Evolutionary conservation across 495 filamentous ascomycete genomes (phyloP).

Genomic region (Poronia punctata): DNA sequence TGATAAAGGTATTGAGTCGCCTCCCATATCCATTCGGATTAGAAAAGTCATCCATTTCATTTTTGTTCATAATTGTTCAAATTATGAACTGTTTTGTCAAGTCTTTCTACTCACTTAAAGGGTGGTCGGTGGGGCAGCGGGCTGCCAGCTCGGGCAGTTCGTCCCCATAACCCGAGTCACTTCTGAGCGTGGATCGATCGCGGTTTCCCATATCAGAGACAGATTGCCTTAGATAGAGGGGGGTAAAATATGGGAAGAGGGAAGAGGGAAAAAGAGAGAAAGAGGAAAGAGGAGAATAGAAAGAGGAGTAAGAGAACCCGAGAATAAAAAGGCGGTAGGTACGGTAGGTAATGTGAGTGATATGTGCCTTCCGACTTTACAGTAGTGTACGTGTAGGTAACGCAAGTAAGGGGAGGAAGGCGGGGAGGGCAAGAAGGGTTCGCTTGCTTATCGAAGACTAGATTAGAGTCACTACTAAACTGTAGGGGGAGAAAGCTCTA

Average conservation of each 20-base stretch:
- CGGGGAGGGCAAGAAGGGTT: too few relatives aligned
- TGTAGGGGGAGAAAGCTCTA: slow-evolving; percentile 7
- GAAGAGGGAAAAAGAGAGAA: slow-evolving; percentile 1
- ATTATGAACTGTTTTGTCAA: too few relatives aligned
- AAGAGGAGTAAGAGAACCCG: slow-evolving; percentile 1
- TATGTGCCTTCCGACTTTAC: too few relatives aligned
- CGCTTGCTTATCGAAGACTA: too few relatives aligned
- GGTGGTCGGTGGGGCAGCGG: slow-evolving; percentile 23
- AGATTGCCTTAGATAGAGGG: slow-evolving; percentile 13
- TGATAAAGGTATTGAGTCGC: too few relatives aligned
- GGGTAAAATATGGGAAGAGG: slow-evolving; percentile 8
- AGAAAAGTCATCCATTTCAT: too few relatives aligned
- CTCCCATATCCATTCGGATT: too few relatives aligned
- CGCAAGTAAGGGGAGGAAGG: too few relatives aligned
- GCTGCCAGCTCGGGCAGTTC: slow-evolving; percentile 25
- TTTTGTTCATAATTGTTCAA: too few relatives aligned
- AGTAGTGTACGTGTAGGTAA: too few relatives aligned
- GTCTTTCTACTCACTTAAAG: slow-evolving; percentile 25
- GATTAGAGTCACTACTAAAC: slow-evolving; percentile 1
- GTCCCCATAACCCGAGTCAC: slow-evolving; percentile 30
- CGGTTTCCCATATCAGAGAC: slow-evolving; percentile 28
- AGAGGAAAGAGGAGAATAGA: slow-evolving; percentile 1
- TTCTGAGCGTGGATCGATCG: slow-evolving; percentile 29
- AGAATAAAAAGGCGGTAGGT: too few relatives aligned
- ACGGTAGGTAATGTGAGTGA: too few relatives aligned